Evolutionary conservation across 371 early-diverging fungal genomes (phyloP).

Genomic region (Mucor velutinosus): DNA sequence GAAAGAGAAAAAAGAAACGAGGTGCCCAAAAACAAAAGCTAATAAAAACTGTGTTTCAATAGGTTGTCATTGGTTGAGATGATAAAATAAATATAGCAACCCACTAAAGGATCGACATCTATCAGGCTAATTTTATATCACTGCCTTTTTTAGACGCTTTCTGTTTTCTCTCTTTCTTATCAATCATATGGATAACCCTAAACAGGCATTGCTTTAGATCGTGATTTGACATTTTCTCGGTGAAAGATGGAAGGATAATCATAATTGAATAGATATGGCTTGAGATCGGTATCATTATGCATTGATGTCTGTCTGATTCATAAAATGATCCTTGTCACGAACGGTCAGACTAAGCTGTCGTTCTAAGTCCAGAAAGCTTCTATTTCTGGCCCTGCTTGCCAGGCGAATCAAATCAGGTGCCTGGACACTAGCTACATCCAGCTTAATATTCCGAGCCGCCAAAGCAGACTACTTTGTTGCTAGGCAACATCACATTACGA

Average conservation of each 20-base stretch:
- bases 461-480: background rate
- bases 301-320: background rate
- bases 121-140: background rate
- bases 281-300: background rate
- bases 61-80: background rate
- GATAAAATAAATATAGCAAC: background rate
- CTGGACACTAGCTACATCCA: background rate
- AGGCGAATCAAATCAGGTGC: background rate
- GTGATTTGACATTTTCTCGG: no score
- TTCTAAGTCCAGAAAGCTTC: background rate
- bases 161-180: no score
- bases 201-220: no score
- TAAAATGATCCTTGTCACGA: no score
- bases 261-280: no score
- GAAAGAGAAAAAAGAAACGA: background rate
- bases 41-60: slow-evolving; percentile 5
- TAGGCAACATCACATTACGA: no score
- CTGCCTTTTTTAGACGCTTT: no score
- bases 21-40: background rate
- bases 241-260: no score
- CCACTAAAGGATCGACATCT: background rate
- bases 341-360: no score
- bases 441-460: no score
- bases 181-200: no score
- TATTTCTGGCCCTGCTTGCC: background rate